Percentiles rank a stretch among this genome's conserved stretches.
Conservation (phyloP, 352 stramenopile genomes). For the Pythium dissimile region DNA sequence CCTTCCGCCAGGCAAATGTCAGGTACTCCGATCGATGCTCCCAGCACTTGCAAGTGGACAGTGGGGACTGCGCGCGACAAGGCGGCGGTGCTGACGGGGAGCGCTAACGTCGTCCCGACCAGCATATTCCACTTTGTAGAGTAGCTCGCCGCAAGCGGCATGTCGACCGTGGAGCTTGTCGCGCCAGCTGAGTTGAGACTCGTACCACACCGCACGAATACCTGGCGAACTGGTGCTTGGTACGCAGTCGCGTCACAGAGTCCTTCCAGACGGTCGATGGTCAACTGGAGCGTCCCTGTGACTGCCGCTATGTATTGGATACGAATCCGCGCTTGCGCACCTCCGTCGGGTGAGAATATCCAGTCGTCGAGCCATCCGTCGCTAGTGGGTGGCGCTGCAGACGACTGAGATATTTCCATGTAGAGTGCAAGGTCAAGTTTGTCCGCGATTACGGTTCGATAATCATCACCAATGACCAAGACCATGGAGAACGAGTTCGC, state of each 20-base stretch:
- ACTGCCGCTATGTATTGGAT: neutral
- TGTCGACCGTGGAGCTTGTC: too few species aligned
- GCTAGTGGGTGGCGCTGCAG: neutral
- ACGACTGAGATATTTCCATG: neutral
- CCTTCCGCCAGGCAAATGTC: conserved; percentile 12
- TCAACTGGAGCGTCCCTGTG: neutral
- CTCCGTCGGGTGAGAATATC: neutral
- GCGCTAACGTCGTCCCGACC: too few species aligned
- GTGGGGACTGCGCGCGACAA: neutral
- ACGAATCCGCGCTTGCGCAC: neutral
- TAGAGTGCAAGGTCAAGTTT: neutral
- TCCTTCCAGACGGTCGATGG: neutral
- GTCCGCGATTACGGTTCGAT: neutral
- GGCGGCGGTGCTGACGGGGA: too few species aligned
- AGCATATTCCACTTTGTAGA: too few species aligned
- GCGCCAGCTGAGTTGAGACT: too few species aligned
- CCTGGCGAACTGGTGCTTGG: too few species aligned
- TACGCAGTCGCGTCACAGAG: neutral
- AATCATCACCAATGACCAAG: neutral
- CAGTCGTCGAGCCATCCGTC: conserved; percentile 6
- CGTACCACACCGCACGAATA: too few species aligned
- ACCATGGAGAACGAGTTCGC: neutral
- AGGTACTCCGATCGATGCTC: neutral
- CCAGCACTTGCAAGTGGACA: neutral
- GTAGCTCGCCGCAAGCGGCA: too few species aligned